A percentile compares a stretch with the other conserved stretches of the same genome.
phyloP scores from a whole-genome alignment of 441 rosid genomes.

The Syzygium malaccense region DNA sequence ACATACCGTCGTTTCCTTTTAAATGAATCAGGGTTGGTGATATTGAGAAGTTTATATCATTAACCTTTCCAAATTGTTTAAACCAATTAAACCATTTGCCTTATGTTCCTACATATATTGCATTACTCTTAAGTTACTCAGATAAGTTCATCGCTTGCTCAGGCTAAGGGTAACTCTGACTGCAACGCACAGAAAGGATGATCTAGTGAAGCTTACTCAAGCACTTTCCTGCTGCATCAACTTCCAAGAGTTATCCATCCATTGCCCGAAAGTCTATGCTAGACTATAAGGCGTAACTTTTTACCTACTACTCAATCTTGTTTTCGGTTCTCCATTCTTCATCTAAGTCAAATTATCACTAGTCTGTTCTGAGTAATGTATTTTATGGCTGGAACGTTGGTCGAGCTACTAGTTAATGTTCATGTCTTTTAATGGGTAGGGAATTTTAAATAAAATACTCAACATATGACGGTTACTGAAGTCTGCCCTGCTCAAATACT shows the following conservation, averaged over 20 bases:
- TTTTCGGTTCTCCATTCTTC: not conserved
- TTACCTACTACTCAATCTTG: not conserved
- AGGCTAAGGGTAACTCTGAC: conserved; percentile 71
- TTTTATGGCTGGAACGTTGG: not conserved
- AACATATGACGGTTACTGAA: not conserved
- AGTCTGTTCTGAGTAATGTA: not conserved
- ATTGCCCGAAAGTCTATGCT: conserved; percentile 26
- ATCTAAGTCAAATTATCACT: not conserved
- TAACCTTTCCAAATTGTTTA: not conserved
- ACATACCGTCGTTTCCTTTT: not conserved
- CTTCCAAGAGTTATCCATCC: conserved; percentile 26
- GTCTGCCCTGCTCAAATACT: not conserved
- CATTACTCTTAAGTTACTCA: not conserved
- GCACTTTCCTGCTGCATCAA: conserved; percentile 51
- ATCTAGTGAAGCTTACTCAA: conserved; percentile 60
- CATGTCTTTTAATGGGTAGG: not conserved
- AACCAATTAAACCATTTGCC: not conserved
- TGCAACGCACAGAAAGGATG: conserved; percentile 65
- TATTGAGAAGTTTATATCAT: not conserved
- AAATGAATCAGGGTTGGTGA: not conserved
- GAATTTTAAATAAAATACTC: not conserved
- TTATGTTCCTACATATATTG: not conserved
- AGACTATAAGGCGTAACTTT: conserved; percentile 28
- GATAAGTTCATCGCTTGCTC: not conserved
- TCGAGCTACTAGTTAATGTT: not conserved